A percentile compares a stretch with the other conserved stretches of the same genome.
Conservation (phyloP, 1,284 basidiomycete species). For the Microbotryum lychnidis-dioicae region DNA sequence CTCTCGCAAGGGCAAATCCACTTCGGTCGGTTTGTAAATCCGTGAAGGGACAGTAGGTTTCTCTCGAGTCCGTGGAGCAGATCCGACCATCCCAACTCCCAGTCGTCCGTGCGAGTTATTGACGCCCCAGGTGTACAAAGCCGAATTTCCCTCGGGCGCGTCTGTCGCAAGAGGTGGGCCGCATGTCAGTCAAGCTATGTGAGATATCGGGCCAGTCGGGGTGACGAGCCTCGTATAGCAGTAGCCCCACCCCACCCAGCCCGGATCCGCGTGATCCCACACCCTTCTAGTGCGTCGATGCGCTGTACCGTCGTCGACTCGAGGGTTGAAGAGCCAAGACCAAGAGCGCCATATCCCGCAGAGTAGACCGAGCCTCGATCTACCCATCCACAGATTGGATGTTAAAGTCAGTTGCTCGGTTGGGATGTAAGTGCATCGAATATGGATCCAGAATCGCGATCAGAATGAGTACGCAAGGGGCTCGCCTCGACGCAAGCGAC, state of each 20-base stretch:
- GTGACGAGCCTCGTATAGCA: conserved; percentile 14
- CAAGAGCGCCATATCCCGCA: conserved; percentile 23
- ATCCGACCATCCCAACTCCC: conserved; percentile 10
- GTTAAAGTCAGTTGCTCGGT: not conserved
- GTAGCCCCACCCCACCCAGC: conserved; percentile 23
- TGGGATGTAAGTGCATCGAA: too few species aligned
- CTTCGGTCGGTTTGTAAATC: conserved; percentile 11
- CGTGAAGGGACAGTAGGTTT: conserved; percentile 2
- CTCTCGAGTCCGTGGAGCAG: not conserved
- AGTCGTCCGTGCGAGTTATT: conserved; percentile 22
- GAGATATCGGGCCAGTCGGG: too few species aligned
- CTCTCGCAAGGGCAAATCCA: conserved; percentile 12
- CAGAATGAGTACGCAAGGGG: not conserved
- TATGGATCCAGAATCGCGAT: not conserved
- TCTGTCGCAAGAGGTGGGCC: not conserved
- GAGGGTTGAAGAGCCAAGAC: not conserved
- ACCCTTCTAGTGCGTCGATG: conserved; percentile 12
- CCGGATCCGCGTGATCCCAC: conserved; percentile 14
- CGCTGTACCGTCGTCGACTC: not conserved
- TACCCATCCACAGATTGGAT: not conserved
- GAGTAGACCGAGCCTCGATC: conserved; percentile 25
- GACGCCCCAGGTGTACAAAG: conserved; percentile 24
- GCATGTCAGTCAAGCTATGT: not conserved
- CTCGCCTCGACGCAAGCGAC: not conserved
- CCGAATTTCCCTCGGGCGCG: not conserved